Evolutionary conservation across 2,329 filamentous ascomycete genomes (phyloP).

Genomic region (Chalaropsis thielavioides): DNA sequence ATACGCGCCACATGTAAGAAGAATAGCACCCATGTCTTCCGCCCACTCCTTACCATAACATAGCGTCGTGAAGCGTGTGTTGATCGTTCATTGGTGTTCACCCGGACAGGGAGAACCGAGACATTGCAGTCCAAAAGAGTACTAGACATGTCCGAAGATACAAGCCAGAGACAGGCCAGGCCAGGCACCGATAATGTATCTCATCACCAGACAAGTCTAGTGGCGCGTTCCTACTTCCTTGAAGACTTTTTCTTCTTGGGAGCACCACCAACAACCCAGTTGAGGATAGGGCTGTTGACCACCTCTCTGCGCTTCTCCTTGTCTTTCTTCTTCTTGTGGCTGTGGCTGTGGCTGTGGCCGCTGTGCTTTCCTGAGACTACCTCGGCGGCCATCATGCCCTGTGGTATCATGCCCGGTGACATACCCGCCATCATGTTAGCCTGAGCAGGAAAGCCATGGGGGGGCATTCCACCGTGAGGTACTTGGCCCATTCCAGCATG

Average conservation of each 20-base stretch:
- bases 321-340: not conserved
- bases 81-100: not conserved
- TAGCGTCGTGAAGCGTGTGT: slow-evolving; percentile 1
- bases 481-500: not conserved
- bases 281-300: not conserved
- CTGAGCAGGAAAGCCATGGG: not conserved
- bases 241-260: slow-evolving; percentile 7
- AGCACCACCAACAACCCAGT: not conserved
- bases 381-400: not conserved
- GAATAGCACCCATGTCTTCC: not conserved
- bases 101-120: not conserved
- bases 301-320: not conserved
- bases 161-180: not conserved
- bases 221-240: slow-evolving; percentile 1
- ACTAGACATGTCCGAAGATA: slow-evolving; percentile 3
- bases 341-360: not conserved
- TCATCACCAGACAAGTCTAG: slow-evolving; percentile 3
- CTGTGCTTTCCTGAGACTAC: not conserved
- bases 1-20: not conserved
- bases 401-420: slow-evolving; percentile 1
- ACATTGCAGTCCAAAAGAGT: not conserved
- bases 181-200: not conserved
- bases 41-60: not conserved
- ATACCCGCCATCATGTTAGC: not conserved
- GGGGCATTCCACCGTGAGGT: not conserved